These are phyloP conservation scores for Leccinum aurantiacum DNA, from an alignment of 768 basidiomycete species.

Conservation along the genomic window DNA sequence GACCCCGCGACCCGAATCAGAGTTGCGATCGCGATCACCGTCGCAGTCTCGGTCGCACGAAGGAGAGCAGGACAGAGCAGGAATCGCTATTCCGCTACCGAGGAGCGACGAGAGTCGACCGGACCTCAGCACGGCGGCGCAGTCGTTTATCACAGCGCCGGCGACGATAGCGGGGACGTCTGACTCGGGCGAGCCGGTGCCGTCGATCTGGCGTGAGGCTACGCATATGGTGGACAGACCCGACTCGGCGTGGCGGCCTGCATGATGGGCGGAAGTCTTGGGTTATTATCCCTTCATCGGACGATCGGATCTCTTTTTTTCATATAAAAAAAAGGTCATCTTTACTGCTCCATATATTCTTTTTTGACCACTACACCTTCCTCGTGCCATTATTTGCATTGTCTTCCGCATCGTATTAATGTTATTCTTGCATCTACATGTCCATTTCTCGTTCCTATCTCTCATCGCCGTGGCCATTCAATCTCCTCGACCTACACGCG, in stretches of 20 bases:
- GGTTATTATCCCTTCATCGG: conserved; percentile 6
- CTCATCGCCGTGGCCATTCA: no score
- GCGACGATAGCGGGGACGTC: conserved; percentile 57
- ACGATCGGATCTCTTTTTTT: conserved; percentile 13
- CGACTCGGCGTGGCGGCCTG: conserved; percentile 39
- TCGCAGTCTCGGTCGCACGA: conserved; percentile 10
- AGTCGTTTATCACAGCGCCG: conserved; percentile 68
- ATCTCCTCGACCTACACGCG: neutral
- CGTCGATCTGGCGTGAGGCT: conserved; percentile 48
- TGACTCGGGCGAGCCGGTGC: conserved; percentile 48
- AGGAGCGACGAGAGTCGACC: conserved; percentile 42
- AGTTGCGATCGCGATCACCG: neutral
- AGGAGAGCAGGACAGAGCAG: conserved; percentile 20
- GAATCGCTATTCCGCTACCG: conserved; percentile 25
- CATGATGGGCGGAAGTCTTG: conserved; percentile 30
- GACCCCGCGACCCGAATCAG: conserved; percentile 18
- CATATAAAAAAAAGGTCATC: neutral
- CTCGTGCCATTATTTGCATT: conserved; percentile 4
- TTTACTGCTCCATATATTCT: neutral
- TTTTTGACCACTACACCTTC: neutral
- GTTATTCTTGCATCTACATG: conserved; percentile 12
- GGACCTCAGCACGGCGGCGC: conserved; percentile 68
- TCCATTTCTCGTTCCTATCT: neutral
- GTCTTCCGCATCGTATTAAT: conserved; percentile 22
- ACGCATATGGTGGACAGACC: conserved; percentile 45